A percentile compares a stretch with the other conserved stretches of the same genome.
phyloP scores from a whole-genome alignment of 2,329 filamentous ascomycete genomes.

The Acrodontium crateriforme region DNA sequence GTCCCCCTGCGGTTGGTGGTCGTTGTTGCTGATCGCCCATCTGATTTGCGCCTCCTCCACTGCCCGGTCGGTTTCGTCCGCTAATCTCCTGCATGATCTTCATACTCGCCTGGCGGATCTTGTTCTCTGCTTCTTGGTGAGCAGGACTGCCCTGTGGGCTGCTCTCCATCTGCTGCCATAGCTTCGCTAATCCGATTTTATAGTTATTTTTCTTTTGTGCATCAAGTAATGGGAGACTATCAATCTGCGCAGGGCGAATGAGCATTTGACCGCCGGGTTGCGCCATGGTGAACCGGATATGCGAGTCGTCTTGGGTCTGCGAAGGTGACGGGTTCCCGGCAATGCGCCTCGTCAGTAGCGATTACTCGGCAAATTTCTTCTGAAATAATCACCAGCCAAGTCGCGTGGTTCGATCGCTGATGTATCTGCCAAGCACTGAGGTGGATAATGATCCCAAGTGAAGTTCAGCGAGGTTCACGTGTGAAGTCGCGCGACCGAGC shows the following conservation, averaged over 20 bases:
- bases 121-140: conserved; percentile 38
- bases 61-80: conserved; percentile 8
- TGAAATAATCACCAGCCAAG: too few relatives aligned
- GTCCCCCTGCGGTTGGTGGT: conserved; percentile 10
- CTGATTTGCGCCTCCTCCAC: conserved; percentile 5
- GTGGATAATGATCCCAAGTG: too few relatives aligned
- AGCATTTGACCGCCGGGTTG: too few relatives aligned
- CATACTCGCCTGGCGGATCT: conserved; percentile 33
- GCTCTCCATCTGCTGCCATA: conserved; percentile 40
- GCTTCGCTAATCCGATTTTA: conserved; percentile 37
- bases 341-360: too few relatives aligned
- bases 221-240: conserved; percentile 38
- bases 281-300: too few relatives aligned
- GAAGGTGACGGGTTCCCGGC: too few relatives aligned
- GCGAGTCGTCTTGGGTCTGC: too few relatives aligned
- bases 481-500: too few relatives aligned
- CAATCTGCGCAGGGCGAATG: conserved; percentile 40
- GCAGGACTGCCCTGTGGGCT: conserved; percentile 35
- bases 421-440: too few relatives aligned
- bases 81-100: conserved; percentile 29
- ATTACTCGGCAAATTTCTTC: too few relatives aligned
- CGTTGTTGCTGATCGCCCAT: conserved; percentile 4
- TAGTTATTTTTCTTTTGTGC: conserved; percentile 43
- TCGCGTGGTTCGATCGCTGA: too few relatives aligned
- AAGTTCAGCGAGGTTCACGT: too few relatives aligned